phyloP scores from a whole-genome alignment of 169 alveolate species.

The Eimeria maxima region DNA sequence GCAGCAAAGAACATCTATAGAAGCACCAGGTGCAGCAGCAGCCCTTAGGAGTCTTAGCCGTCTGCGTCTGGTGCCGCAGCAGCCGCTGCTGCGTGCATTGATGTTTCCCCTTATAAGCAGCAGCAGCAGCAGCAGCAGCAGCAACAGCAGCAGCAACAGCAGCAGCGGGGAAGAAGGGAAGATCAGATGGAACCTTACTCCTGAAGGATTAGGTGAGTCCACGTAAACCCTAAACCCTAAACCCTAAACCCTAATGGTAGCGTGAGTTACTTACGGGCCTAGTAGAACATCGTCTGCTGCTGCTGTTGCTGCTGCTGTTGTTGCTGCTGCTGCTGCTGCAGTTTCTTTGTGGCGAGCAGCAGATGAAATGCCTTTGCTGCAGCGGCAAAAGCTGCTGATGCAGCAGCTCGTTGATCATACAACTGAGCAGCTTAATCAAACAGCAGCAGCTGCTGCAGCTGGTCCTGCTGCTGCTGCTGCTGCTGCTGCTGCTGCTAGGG shows the following conservation, averaged over 20 bases:
- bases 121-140: conserved; percentile 57
- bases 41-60: conserved; percentile 33
- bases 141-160: conserved; percentile 69
- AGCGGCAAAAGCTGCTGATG: conserved; percentile 25
- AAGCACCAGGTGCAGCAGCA: neutral
- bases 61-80: conserved; percentile 47
- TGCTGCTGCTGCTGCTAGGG: neutral
- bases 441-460: conserved; percentile 30
- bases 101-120: neutral
- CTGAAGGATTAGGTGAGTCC: conserved; percentile 13
- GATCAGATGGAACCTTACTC: neutral
- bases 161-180: neutral
- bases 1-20: conserved; percentile 5
- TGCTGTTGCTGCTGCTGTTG: neutral
- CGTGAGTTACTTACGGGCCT: neutral
- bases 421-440: conserved; percentile 20
- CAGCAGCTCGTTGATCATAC: conserved; percentile 9
- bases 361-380: conserved; percentile 59
- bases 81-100: conserved; percentile 56
- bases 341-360: conserved; percentile 45
- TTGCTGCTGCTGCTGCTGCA: conserved; percentile 37
- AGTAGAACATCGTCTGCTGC: neutral
- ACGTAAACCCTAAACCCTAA: neutral
- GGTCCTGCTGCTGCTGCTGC: conserved; percentile 45
- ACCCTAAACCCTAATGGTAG: conserved; percentile 24